Conservation (phyloP, 2,329 filamentous ascomycete genomes). For the Ceratocystis harringtonii region DNA sequence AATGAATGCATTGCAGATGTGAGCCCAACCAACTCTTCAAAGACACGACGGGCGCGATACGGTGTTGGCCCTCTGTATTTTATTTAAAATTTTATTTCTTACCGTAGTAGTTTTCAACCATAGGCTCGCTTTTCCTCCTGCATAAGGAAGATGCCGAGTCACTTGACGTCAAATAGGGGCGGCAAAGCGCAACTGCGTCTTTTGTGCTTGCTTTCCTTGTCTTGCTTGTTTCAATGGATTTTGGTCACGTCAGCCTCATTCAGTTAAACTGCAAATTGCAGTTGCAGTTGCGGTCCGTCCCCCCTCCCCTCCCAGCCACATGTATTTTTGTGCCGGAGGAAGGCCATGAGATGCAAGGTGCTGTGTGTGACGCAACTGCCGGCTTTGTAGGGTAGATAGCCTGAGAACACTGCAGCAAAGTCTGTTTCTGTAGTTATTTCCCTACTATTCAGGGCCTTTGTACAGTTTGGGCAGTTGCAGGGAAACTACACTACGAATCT, state of each 20-base stretch:
- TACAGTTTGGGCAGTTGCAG: background rate
- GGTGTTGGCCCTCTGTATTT: no score
- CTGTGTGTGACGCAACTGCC: background rate
- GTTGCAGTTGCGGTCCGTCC: background rate
- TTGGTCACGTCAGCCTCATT: background rate
- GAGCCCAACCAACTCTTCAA: no score
- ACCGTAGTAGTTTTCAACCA: no score
- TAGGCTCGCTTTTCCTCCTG: no score
- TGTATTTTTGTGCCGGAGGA: background rate
- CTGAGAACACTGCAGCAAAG: background rate
- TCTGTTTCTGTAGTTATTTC: background rate
- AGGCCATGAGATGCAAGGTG: background rate
- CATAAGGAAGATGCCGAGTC: no score
- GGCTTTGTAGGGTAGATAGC: background rate
- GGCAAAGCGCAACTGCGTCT: no score
- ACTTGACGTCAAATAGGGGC: no score
- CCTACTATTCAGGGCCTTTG: background rate
- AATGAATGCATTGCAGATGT: no score
- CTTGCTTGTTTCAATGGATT: background rate
- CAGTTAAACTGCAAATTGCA: slow-evolving; percentile 1
- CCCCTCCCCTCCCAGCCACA: background rate
- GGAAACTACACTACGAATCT: background rate
- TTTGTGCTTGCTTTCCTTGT: no score
- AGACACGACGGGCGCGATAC: no score
- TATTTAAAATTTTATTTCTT: no score